Evolutionary conservation across 768 basidiomycete species (phyloP).

Genomic region (Xerocomellus dryophilus): DNA sequence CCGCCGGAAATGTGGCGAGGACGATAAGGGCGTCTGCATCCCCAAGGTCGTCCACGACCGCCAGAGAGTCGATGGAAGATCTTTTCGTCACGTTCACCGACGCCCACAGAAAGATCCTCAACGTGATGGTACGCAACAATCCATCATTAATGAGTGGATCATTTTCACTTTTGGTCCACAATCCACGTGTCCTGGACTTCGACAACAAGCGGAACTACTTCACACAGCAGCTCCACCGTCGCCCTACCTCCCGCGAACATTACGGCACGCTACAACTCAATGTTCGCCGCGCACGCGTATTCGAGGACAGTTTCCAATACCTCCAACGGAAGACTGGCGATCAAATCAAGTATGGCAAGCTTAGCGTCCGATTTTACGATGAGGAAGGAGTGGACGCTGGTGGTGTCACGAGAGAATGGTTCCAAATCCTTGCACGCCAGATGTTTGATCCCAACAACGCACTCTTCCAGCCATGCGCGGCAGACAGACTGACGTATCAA

Average conservation of each 20-base stretch:
- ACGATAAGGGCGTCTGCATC: conserved; percentile 62
- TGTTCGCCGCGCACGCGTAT: conserved; percentile 86
- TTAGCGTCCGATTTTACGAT: conserved; percentile 92
- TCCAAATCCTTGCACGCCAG: conserved; percentile 94
- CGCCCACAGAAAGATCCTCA: conserved; percentile 87
- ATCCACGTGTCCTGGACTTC: conserved; percentile 95
- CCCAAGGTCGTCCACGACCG: conserved; percentile 64
- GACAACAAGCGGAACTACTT: conserved; percentile 99
- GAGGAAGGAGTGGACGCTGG: conserved; percentile 99
- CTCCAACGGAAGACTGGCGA: conserved; percentile 89
- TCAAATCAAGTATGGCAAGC: conserved; percentile 96
- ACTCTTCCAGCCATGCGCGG: conserved; percentile 96
- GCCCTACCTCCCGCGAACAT: conserved; percentile 76
- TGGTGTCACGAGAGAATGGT: conserved; percentile 97
- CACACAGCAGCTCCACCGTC: conserved; percentile 85
- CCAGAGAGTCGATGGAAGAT: conserved; percentile 80
- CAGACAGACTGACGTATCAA: conserved; percentile 92
- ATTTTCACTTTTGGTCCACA: conserved; percentile 93
- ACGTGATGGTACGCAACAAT: conserved; percentile 97
- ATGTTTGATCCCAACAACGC: conserved; percentile 99
- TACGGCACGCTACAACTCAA: conserved; percentile 83
- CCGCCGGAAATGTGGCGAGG: conserved; percentile 44
- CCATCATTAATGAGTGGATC: conserved; percentile 98
- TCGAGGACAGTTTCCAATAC: conserved; percentile 95
- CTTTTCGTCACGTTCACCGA: conserved; percentile 93